Evolutionary conservation across 83 land plant genomes (phyloP).

Genomic region (Thuja plicata): DNA sequence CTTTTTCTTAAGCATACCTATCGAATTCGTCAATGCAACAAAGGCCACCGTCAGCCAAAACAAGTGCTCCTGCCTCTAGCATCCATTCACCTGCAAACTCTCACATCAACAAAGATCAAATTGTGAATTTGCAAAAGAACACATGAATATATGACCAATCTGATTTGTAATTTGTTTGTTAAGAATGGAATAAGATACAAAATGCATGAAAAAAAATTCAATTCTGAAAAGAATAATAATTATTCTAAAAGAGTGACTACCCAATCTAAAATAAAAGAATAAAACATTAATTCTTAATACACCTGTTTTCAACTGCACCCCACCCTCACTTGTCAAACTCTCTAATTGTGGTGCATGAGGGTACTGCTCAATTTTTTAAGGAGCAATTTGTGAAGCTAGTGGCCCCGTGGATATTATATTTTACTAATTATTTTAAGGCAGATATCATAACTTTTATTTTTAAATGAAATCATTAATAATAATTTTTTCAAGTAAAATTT

Average conservation of each 20-base stretch:
- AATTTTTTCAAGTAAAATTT: too few species aligned
- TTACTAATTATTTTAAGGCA: too few species aligned
- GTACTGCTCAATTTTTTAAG: too few species aligned
- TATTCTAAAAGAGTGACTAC: not conserved
- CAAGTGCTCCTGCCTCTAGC: conserved; percentile 99
- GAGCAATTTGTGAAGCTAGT: too few species aligned
- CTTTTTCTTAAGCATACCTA: conserved; percentile 46
- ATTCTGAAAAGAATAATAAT: not conserved
- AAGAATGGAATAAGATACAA: not conserved
- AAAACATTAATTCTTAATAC: not conserved
- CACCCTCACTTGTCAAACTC: too few species aligned
- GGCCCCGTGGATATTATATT: too few species aligned
- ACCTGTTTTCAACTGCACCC: not conserved
- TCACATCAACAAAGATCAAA: not conserved
- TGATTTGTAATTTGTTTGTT: not conserved
- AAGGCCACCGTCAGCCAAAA: conserved; percentile 96
- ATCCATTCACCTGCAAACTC: conserved; percentile 84
- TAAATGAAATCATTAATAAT: too few species aligned
- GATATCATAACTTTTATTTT: too few species aligned
- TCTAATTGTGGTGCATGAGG: too few species aligned
- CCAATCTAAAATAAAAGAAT: not conserved
- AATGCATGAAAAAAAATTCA: not conserved
- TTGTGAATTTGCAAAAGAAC: not conserved
- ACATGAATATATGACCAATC: not conserved
- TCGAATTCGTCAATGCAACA: conserved; percentile 99